A percentile compares a stretch with the other conserved stretches of the same genome.
These are phyloP conservation scores for Heterobasidion occidentale DNA, from an alignment of 1,284 basidiomycete genomes.

Conservation along the genomic window DNA sequence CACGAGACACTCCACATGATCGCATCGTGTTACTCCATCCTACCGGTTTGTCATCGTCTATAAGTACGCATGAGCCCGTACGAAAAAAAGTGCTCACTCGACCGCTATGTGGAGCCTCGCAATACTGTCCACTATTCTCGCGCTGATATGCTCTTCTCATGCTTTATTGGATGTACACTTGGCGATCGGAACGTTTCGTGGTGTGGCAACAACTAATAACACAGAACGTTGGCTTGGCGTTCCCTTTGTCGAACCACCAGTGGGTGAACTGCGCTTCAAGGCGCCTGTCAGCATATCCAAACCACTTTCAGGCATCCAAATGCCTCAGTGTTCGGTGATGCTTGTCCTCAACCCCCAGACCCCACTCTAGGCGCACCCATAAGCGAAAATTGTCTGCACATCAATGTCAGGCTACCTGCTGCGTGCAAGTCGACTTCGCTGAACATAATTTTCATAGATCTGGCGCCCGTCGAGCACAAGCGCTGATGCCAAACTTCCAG, in stretches of 20 bases:
- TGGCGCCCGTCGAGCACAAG: conserved; percentile 11
- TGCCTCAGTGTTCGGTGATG: conserved; percentile 45
- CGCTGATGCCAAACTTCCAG: conserved; percentile 9
- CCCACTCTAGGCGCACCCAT: conserved; percentile 36
- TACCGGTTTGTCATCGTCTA: too few species aligned
- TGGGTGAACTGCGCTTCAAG: conserved; percentile 45
- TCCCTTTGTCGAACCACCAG: conserved; percentile 54
- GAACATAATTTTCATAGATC: too few species aligned
- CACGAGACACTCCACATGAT: too few species aligned
- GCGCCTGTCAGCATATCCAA: conserved; percentile 44
- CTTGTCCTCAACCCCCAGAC: conserved; percentile 43
- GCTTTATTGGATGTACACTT: conserved; percentile 21
- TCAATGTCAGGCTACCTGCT: conserved; percentile 31
- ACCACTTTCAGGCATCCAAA: conserved; percentile 24
- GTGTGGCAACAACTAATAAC: conserved; percentile 28
- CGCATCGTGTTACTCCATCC: too few species aligned
- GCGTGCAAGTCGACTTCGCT: neutral
- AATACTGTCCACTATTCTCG: too few species aligned
- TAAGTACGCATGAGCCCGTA: too few species aligned
- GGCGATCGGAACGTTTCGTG: conserved; percentile 37
- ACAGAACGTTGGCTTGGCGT: conserved; percentile 54
- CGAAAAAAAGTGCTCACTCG: too few species aligned
- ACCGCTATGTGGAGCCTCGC: too few species aligned
- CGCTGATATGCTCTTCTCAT: too few species aligned
- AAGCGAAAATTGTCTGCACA: conserved; percentile 44